phyloP scores from a whole-genome alignment of 352 stramenopile genomes.

The Plasmopara muralis region DNA sequence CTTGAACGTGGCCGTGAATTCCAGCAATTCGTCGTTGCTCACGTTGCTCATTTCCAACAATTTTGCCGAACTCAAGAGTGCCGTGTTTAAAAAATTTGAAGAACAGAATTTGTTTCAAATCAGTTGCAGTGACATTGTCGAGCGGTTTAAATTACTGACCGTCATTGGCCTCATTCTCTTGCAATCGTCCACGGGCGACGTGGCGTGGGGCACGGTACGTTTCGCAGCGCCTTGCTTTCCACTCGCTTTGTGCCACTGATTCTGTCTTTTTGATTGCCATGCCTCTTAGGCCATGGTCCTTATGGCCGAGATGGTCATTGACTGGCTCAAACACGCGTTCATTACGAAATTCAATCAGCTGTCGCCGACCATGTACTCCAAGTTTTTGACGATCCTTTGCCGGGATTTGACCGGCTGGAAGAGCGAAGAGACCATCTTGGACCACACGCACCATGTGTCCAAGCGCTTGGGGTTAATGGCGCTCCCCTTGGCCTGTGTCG shows the following conservation, averaged over 20 bases:
- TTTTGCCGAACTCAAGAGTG: slow-evolving; percentile 97
- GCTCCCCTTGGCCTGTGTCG: slow-evolving; percentile 92
- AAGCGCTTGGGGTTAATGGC: slow-evolving; percentile 91
- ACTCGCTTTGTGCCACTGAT: background rate
- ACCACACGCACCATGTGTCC: slow-evolving; percentile 93
- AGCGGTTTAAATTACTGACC: slow-evolving; percentile 96
- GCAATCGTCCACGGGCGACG: slow-evolving; percentile 73
- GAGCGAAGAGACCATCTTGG: slow-evolving; percentile 86
- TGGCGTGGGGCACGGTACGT: slow-evolving; percentile 65
- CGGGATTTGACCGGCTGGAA: slow-evolving; percentile 93
- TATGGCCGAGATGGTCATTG: slow-evolving; percentile 91
- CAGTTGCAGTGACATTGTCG: slow-evolving; percentile 94
- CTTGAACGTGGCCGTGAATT: slow-evolving; percentile 96
- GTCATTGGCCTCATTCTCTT: slow-evolving; percentile 95
- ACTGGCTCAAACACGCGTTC: slow-evolving; percentile 99
- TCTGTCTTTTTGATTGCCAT: background rate
- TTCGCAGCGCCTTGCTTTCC: background rate
- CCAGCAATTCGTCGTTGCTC: slow-evolving; percentile 90
- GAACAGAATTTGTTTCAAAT: slow-evolving; percentile 97
- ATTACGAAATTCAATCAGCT: slow-evolving; percentile 99
- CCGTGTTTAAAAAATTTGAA: slow-evolving; percentile 98
- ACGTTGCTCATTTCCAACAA: slow-evolving; percentile 97
- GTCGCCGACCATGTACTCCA: slow-evolving; percentile 89
- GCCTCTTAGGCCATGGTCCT: slow-evolving; percentile 80
- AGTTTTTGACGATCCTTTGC: slow-evolving; percentile 93